These are phyloP conservation scores for Rhodamnia argentea DNA, from an alignment of 345 rosid species.

Conservation along the genomic window DNA sequence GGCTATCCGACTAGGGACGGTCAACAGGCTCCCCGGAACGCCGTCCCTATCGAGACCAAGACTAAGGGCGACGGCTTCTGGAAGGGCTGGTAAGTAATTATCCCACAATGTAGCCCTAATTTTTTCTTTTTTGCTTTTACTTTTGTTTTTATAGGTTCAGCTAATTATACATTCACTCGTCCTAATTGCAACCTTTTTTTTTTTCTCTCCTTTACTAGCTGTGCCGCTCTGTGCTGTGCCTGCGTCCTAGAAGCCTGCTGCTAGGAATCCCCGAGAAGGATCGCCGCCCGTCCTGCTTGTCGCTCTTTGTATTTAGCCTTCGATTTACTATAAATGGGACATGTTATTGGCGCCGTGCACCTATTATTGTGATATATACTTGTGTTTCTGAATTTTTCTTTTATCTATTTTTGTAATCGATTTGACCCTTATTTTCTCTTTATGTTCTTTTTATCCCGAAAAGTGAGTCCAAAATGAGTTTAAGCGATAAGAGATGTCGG, in stretches of 20 bases:
- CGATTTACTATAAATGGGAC: not conserved
- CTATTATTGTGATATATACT: not conserved
- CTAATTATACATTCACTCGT: not conserved
- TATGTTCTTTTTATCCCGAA: not conserved
- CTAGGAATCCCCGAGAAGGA: not conserved
- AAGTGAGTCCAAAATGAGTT: not conserved
- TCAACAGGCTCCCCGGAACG: not conserved
- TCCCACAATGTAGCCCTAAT: not conserved
- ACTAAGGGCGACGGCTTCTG: not conserved
- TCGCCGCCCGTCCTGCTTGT: not conserved
- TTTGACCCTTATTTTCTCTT: not conserved
- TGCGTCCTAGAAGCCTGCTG: not conserved
- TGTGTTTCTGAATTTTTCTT: not conserved
- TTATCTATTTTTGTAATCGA: not conserved
- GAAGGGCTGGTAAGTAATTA: not conserved
- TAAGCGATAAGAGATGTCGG: not conserved
- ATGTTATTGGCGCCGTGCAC: not conserved
- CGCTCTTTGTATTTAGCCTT: not conserved
- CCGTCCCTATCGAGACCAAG: not conserved
- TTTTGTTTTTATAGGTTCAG: too few relatives aligned
- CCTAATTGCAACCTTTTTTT: not conserved
- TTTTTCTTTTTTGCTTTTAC: not conserved
- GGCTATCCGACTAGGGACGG: not conserved
- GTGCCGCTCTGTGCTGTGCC: conserved; percentile 25
- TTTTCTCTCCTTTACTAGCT: conserved; percentile 3